Percentiles rank a stretch among this genome's conserved stretches.
phyloP scores from a whole-genome alignment of 192 early-diverging fungal genomes.

The Backusella mclennaniae region DNA sequence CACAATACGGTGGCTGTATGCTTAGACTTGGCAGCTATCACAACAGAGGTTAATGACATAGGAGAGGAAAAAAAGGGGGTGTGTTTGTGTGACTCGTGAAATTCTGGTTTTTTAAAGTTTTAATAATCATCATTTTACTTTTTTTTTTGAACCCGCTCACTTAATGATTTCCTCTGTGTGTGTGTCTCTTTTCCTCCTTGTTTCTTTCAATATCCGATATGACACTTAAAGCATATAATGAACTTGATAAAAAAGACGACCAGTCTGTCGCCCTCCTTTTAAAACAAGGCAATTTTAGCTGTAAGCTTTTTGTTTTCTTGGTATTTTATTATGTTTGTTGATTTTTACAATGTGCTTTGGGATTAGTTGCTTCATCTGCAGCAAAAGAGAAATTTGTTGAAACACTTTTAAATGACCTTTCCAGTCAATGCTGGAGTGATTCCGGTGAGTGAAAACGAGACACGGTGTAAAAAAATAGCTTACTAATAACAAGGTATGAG shows the following conservation, averaged over 20 bases:
- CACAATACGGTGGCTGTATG: slow-evolving; percentile 61
- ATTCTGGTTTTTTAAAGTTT: not conserved
- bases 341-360: not conserved
- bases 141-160: not conserved
- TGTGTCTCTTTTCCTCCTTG: not conserved
- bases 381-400: slow-evolving; percentile 7
- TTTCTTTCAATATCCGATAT: slow-evolving; percentile 7
- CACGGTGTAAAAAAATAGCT: not conserved
- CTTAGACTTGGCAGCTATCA: slow-evolving; percentile 37
- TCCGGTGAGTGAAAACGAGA: not conserved
- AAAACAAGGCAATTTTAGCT: not conserved
- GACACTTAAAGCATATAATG: not conserved
- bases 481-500: not conserved
- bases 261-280: not conserved
- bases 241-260: not conserved
- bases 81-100: not conserved
- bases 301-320: not conserved
- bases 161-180: not conserved
- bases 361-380: not conserved
- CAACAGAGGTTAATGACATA: slow-evolving; percentile 35
- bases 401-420: not conserved
- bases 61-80: not conserved
- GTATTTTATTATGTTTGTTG: not conserved
- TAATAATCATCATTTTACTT: slow-evolving; percentile 2
- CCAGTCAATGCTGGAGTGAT: not conserved